Percentiles rank a stretch among this genome's conserved stretches.
Evolutionary conservation across 2,329 filamentous ascomycete genomes (phyloP).

Genomic region (Penicillium capsulatum): DNA sequence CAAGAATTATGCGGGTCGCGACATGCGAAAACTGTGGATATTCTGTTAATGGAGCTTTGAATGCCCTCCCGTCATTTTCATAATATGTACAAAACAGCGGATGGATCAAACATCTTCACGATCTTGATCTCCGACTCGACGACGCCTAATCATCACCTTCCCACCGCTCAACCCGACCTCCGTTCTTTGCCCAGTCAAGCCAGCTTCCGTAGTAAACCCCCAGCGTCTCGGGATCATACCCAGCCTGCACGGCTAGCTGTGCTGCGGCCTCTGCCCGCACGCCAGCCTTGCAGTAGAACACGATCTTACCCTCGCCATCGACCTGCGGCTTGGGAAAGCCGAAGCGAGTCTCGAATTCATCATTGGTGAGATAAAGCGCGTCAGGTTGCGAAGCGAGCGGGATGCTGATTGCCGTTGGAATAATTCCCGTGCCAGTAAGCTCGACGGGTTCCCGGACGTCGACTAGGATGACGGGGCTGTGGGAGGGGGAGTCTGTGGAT

Average conservation of each 20-base stretch:
- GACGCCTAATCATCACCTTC: conserved; percentile 27
- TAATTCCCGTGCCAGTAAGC: conserved; percentile 49
- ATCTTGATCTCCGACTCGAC: background rate
- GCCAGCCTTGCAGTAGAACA: conserved; percentile 93
- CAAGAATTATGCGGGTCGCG: too few species aligned
- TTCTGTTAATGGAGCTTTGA: background rate
- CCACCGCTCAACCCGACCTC: conserved; percentile 58
- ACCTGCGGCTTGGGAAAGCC: conserved; percentile 66
- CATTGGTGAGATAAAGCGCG: conserved; percentile 67
- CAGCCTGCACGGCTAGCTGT: conserved; percentile 68
- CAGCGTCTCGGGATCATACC: conserved; percentile 63
- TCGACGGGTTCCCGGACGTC: conserved; percentile 49
- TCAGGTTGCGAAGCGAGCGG: conserved; percentile 74
- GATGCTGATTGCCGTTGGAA: conserved; percentile 78
- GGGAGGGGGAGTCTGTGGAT: conserved; percentile 22
- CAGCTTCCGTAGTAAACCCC: conserved; percentile 51
- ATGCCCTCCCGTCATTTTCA: background rate
- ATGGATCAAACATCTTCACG: too few species aligned
- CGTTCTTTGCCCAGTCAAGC: conserved; percentile 73
- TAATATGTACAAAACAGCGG: background rate
- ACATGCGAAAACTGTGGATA: too few species aligned
- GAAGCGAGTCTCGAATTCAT: conserved; percentile 79
- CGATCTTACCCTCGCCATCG: conserved; percentile 50
- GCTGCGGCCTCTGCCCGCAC: conserved; percentile 77
- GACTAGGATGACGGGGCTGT: conserved; percentile 35